Evolutionary conservation across 495 filamentous ascomycete species (phyloP).

Genomic region (Xylaria curta): DNA sequence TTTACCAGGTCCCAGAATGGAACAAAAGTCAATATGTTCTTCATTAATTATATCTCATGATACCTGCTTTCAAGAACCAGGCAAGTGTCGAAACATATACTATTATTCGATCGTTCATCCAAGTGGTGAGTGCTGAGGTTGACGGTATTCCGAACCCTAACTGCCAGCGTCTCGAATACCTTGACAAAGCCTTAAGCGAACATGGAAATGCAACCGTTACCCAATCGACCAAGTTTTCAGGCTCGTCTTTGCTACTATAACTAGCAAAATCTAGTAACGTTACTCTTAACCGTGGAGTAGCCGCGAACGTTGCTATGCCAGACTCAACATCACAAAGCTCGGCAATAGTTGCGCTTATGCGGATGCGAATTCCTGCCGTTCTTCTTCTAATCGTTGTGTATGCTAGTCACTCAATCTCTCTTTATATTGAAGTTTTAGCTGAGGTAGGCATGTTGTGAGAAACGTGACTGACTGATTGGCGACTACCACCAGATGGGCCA

Average conservation of each 20-base stretch:
- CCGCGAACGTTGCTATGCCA: conserved; percentile 13
- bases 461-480: neutral
- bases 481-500: conserved; percentile 44
- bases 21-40: neutral
- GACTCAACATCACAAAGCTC: neutral
- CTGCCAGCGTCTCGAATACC: neutral
- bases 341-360: conserved; percentile 1
- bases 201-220: conserved; percentile 18
- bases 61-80: neutral
- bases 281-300: conserved; percentile 17
- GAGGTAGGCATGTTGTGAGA: neutral
- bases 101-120: too few species aligned
- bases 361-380: conserved; percentile 9
- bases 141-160: neutral
- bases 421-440: neutral
- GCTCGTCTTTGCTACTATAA: neutral
- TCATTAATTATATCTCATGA: neutral
- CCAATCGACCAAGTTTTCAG: neutral
- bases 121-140: neutral
- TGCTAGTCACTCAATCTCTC: neutral
- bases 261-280: conserved; percentile 24
- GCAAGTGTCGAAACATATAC: neutral
- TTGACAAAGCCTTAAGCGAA: conserved; percentile 17
- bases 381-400: conserved; percentile 22
- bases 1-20: neutral